Conservation (phyloP, 129 eudicot species). For the Sambucus nigra region DNA sequence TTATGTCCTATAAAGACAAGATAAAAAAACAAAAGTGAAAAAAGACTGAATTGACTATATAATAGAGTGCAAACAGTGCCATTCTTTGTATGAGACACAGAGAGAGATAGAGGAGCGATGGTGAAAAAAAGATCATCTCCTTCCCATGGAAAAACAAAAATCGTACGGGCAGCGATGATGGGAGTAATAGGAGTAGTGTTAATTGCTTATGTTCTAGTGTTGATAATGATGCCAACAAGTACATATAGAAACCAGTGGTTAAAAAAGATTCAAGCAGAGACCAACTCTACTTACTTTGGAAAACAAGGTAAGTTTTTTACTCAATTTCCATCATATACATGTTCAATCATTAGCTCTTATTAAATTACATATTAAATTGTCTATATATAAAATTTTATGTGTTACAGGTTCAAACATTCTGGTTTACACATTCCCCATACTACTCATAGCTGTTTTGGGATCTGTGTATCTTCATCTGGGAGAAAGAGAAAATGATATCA, state of each 20-base stretch:
- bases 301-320: constrained; percentile 27
- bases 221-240: constrained; percentile 40
- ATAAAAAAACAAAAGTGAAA: too few species aligned
- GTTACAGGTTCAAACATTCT: constrained; percentile 34
- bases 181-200: constrained; percentile 16
- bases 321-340: background rate
- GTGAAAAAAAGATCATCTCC: constrained; percentile 13
- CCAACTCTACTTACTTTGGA: constrained; percentile 39
- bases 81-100: too few species aligned
- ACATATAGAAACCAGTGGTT: constrained; percentile 18
- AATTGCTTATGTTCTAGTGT: constrained; percentile 40
- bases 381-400: background rate
- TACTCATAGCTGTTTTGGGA: constrained; percentile 42
- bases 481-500: background rate
- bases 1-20: too few species aligned
- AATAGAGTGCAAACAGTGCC: too few species aligned
- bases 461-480: constrained; percentile 44
- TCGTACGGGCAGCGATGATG: constrained; percentile 15
- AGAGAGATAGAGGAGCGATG: background rate
- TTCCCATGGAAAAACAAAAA: constrained; percentile 15
- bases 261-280: constrained; percentile 15
- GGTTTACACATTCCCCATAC: constrained; percentile 36
- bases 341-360: constrained; percentile 1
- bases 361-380: background rate
- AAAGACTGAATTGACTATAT: too few species aligned